phyloP scores from a whole-genome alignment of 305 asterid genomes.

The Fraxinus floribunda region DNA sequence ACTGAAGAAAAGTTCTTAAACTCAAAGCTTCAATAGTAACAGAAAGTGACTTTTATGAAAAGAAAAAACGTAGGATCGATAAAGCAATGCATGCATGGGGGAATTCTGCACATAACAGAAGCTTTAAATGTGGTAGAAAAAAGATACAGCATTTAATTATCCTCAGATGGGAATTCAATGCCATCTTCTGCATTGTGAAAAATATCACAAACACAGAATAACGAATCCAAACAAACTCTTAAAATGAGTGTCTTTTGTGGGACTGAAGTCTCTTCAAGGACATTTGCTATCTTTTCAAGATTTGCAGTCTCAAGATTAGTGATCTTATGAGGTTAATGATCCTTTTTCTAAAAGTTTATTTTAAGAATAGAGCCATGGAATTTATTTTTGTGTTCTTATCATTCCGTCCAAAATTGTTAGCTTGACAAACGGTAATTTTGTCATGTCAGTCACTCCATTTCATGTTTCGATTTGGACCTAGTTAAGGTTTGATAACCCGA shows the following conservation, averaged over 20 bases:
- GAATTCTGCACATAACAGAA: not conserved
- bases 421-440: not conserved
- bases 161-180: slow-evolving; percentile 29
- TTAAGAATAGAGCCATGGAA: too few relatives aligned
- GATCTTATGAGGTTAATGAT: too few relatives aligned
- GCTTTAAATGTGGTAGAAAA: not conserved
- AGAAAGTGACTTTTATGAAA: slow-evolving; percentile 26
- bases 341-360: too few relatives aligned
- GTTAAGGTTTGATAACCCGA: too few relatives aligned
- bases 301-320: not conserved
- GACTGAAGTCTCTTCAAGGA: not conserved
- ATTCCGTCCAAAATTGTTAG: not conserved
- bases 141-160: not conserved
- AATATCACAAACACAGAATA: slow-evolving; percentile 30
- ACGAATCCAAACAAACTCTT: slow-evolving; percentile 25
- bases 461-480: not conserved
- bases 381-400: not conserved
- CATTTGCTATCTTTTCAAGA: not conserved
- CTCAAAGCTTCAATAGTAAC: slow-evolving; percentile 16
- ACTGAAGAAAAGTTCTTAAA: not conserved
- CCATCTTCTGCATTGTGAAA: slow-evolving; percentile 15
- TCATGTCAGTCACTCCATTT: not conserved
- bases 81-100: slow-evolving; percentile 6
- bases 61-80: slow-evolving; percentile 11
- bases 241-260: not conserved